Conservation (phyloP, 1,284 basidiomycete species). For the Heterobasidion annosum region DNA sequence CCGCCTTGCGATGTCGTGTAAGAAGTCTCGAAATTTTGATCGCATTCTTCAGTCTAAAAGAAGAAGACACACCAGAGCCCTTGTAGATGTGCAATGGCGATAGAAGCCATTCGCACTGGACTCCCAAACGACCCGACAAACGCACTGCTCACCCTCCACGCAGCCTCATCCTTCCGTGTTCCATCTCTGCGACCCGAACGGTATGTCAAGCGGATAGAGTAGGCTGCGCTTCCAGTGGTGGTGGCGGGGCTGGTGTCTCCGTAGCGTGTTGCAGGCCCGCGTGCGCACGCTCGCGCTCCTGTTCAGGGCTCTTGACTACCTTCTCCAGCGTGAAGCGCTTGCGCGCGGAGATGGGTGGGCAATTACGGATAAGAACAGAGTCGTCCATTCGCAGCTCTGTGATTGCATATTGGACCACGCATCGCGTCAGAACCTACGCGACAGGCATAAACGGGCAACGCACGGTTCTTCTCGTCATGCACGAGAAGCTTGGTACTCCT, state of each 20-base stretch:
- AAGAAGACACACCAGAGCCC: no score
- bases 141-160: no score
- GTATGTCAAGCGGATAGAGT: background rate
- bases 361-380: slow-evolving; percentile 67
- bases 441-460: slow-evolving; percentile 13
- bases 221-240: background rate
- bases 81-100: no score
- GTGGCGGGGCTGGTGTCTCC: background rate
- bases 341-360: slow-evolving; percentile 65
- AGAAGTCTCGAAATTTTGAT: no score
- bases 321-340: slow-evolving; percentile 67
- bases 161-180: no score
- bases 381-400: slow-evolving; percentile 59
- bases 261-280: background rate
- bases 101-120: no score
- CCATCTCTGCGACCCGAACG: no score
- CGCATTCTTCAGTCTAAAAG: no score
- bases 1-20: no score
- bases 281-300: slow-evolving; percentile 34
- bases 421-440: slow-evolving; percentile 1
- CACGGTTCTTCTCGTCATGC: slow-evolving; percentile 64
- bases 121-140: no score
- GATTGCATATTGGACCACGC: background rate
- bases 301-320: slow-evolving; percentile 57
- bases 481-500: slow-evolving; percentile 67